Percentiles rank a stretch among this genome's conserved stretches.
phyloP scores from a whole-genome alignment of 2,329 filamentous ascomycete species.

The Zymoseptoria tritici region DNA sequence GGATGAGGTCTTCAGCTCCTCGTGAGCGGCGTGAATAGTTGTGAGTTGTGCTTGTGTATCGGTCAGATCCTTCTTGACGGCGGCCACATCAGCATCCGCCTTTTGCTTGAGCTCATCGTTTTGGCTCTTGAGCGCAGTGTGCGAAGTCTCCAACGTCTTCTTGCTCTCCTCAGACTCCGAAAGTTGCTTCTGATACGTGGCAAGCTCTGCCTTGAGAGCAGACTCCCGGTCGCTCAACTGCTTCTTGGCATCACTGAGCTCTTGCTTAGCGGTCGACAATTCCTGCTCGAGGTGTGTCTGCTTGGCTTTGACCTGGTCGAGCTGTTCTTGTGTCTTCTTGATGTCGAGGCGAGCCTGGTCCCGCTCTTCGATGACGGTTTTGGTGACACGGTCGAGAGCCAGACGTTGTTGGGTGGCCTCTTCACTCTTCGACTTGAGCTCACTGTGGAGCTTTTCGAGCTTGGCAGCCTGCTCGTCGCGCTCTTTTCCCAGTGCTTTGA shows the following conservation, averaged over 20 bases:
- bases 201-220: constrained; percentile 9
- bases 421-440: constrained; percentile 1
- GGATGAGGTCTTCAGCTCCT: constrained; percentile 15
- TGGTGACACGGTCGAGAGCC: constrained; percentile 15
- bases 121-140: constrained; percentile 7
- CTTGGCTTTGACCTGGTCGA: constrained; percentile 5
- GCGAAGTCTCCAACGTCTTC: constrained; percentile 6
- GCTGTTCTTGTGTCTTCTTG: constrained; percentile 8
- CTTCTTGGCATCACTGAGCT: constrained; percentile 9
- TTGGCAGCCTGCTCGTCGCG: not conserved
- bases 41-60: constrained; percentile 10
- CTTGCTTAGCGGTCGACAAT: constrained; percentile 7
- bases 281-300: constrained; percentile 10
- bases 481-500: constrained; percentile 4
- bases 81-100: constrained; percentile 7
- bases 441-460: constrained; percentile 2
- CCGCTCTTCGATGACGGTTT: constrained; percentile 17
- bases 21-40: constrained; percentile 12
- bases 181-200: constrained; percentile 9
- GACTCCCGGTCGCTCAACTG: constrained; percentile 7
- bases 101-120: constrained; percentile 10
- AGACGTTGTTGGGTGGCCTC: constrained; percentile 5
- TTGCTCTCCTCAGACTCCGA: constrained; percentile 7
- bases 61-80: constrained; percentile 10
- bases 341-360: constrained; percentile 18